Evolutionary conservation across 495 filamentous ascomycete genomes (phyloP), one percentile per base, ranked within the genome.

Genomic region (Podospora pseudopauciseta): DNA sequence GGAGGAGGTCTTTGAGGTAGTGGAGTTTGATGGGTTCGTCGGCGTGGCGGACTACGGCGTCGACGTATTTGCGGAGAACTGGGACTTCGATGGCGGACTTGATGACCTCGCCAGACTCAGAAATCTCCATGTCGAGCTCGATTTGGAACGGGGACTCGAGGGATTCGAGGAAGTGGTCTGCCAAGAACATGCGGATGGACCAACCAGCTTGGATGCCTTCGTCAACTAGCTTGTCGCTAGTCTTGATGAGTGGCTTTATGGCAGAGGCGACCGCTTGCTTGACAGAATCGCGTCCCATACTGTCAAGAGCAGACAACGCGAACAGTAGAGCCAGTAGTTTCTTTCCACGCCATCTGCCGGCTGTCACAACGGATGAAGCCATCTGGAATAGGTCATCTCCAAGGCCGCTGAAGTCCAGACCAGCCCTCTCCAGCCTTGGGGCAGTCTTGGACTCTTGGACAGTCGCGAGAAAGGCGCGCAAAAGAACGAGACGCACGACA

Each of bases 181-280:
- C 67, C 26, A 83, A 66, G 65, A 82, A 83, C 49, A 67, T 75
- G 30, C 75, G 76, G 2, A 81, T 53, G 65, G 80, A 77, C 80
- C 80, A 82, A 18, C 78, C 78, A 39, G 69, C 58, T 23, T 74
- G 63, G 23, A 69, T n/a, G 1, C 72, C 70, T 30, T 71, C 72
- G 6, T 72, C 70, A 7, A 78, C 62, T n/a, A 74, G 71, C n/a
- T 64, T 67, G 16, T 74, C 56, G 68, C 78, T 73, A n/a, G 67
- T 63, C 59, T 78, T 71, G 27, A 82, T 34, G 34, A 76, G 70
- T 3, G 64, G 32, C 5, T 70, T 60, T 11, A 72, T 66, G 13
- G 60, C 49, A 13, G 19, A 15, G 13, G 68, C 39, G 5, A 68
- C 11, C 4, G 63, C 61, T 32, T 68, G 44, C 20, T 66, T 70